Percentiles rank a stretch among this genome's conserved stretches.
Conservation (phyloP, 2,329 filamentous ascomycete species). For the Penicillium brasilianum region DNA sequence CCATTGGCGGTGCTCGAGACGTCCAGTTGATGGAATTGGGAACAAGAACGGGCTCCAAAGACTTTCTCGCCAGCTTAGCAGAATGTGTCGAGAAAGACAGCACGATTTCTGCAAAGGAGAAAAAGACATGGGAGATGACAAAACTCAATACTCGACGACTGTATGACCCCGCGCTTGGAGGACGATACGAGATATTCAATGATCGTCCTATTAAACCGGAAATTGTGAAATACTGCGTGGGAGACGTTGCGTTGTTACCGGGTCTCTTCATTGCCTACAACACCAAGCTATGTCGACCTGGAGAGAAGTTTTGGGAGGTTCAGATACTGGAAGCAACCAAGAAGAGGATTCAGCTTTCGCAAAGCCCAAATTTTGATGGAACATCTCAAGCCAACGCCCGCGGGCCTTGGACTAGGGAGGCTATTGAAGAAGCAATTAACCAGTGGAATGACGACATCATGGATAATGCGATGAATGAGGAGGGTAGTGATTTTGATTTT, state of each 20-base stretch:
- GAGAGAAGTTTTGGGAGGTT: slow-evolving; percentile 17
- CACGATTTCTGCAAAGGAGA: slow-evolving; percentile 1
- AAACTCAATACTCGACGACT: slow-evolving; percentile 3
- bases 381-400: slow-evolving; percentile 14
- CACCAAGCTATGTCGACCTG: slow-evolving; percentile 3
- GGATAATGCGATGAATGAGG: slow-evolving; percentile 6
- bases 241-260: slow-evolving; percentile 16
- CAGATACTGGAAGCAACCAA: slow-evolving; percentile 24
- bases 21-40: slow-evolving; percentile 12
- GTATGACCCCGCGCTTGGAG: slow-evolving; percentile 5
- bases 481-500: slow-evolving; percentile 6
- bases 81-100: slow-evolving; percentile 7
- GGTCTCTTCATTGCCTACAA: background rate
- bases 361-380: slow-evolving; percentile 25
- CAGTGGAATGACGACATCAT: slow-evolving; percentile 12
- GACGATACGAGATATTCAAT: slow-evolving; percentile 18
- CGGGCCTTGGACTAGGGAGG: slow-evolving; percentile 20
- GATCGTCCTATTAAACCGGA: slow-evolving; percentile 12
- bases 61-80: background rate
- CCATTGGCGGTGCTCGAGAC: slow-evolving; percentile 9
- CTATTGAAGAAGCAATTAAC: slow-evolving; percentile 8
- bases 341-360: slow-evolving; percentile 25
- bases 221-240: slow-evolving; percentile 13
- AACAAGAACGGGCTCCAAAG: background rate
- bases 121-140: slow-evolving; percentile 6